These are phyloP conservation scores for Wickerhamiella azyma DNA, from an alignment of 805 yeast genomes.

Conservation along the genomic window DNA sequence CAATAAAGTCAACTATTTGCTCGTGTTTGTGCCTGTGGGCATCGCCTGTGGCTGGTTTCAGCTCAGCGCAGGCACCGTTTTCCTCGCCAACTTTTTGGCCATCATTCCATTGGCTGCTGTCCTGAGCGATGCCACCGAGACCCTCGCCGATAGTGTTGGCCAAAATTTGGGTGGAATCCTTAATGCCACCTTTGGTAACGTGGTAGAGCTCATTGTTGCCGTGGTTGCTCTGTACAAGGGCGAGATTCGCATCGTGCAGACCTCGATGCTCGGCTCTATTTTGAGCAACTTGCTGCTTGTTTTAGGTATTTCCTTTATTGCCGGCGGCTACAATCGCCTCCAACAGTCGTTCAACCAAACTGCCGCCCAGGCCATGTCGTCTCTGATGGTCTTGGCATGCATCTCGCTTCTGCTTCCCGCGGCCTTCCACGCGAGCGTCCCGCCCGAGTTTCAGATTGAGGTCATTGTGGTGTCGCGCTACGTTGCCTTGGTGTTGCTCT, in stretches of 20 bases:
- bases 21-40: slow-evolving; percentile 84
- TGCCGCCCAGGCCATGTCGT: slow-evolving; percentile 95
- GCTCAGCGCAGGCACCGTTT: slow-evolving; percentile 42
- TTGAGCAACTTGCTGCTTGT: slow-evolving; percentile 79
- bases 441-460: slow-evolving; percentile 28
- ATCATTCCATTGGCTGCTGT: slow-evolving; percentile 87
- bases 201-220: slow-evolving; percentile 91
- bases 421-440: slow-evolving; percentile 64
- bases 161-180: slow-evolving; percentile 85
- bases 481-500: slow-evolving; percentile 63
- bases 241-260: slow-evolving; percentile 89
- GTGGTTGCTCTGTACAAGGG: slow-evolving; percentile 74
- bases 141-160: slow-evolving; percentile 74
- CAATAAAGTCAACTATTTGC: slow-evolving; percentile 46
- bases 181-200: slow-evolving; percentile 96
- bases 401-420: slow-evolving; percentile 88
- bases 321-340: slow-evolving; percentile 77
- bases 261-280: slow-evolving; percentile 92
- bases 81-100: slow-evolving; percentile 70
- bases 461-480: slow-evolving; percentile 74
- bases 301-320: slow-evolving; percentile 87
- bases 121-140: slow-evolving; percentile 87
- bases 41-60: slow-evolving; percentile 50
- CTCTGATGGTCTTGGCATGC: slow-evolving; percentile 80
- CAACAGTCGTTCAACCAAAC: slow-evolving; percentile 89